A percentile compares a stretch with the other conserved stretches of the same genome.
Conservation (phyloP, 2,329 filamentous ascomycete species). For the Colletotrichum abscissum region DNA sequence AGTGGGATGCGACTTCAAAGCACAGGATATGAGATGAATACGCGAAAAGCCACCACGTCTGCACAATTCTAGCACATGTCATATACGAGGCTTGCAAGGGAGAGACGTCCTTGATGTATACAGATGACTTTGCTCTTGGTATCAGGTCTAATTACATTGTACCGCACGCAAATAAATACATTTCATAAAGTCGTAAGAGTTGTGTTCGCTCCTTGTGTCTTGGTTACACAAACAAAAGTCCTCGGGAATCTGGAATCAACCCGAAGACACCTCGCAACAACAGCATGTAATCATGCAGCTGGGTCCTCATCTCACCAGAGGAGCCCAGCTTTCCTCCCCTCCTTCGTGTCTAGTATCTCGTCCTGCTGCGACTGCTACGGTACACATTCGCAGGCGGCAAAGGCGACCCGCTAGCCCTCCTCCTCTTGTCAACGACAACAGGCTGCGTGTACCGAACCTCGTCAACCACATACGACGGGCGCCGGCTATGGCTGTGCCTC, state of each 20-base stretch:
- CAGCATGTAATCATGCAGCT: neutral
- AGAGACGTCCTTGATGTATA: neutral
- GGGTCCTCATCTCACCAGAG: neutral
- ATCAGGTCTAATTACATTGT: neutral
- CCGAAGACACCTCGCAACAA: neutral
- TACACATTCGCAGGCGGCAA: conserved; percentile 23
- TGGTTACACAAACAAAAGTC: neutral
- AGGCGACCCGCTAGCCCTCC: conserved; percentile 20
- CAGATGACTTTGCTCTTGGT: neutral
- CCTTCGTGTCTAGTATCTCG: conserved; percentile 15
- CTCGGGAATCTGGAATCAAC: neutral
- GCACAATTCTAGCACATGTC: neutral
- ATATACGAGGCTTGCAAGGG: too few species aligned
- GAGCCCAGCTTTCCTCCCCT: too few species aligned
- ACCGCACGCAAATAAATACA: neutral
- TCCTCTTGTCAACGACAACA: conserved; percentile 26
- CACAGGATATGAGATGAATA: too few species aligned
- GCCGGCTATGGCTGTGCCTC: neutral
- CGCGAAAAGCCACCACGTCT: neutral
- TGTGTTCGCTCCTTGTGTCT: neutral
- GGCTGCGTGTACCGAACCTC: conserved; percentile 34
- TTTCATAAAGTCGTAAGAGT: neutral
- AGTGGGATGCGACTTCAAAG: too few species aligned
- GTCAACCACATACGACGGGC: conserved; percentile 27
- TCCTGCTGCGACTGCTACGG: conserved; percentile 21